Evolutionary conservation across 805 yeast genomes (phyloP), one percentile per base, ranked within the genome.

Genomic region (Kodamaea nitidulidarum): DNA sequence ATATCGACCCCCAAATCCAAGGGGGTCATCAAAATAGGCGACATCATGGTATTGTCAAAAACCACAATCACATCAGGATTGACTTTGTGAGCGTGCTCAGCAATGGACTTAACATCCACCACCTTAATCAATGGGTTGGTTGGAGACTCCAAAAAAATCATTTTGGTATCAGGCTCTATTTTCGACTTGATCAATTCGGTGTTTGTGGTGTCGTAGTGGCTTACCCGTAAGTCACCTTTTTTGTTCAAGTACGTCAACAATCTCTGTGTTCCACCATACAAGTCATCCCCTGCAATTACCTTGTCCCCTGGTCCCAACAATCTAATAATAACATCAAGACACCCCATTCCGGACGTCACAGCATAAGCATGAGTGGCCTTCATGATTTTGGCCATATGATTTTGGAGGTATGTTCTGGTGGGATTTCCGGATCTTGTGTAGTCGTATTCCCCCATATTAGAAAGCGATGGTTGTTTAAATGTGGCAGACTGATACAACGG

Each of bases 31-130:
- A 82, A 71, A 45, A 90, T 62, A 9, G 97, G 97, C 20, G 95
- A 81, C 95, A 90, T 84, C 98, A 90, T 90, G 43, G 97, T 91
- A 70, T 91, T 90, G 65, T 90, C 97, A 45, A 90, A 90, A 10
- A 87, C 95, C 29, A 87, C 80, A 36, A 82, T 58, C 39, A 84
- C 72, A 27, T 80, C 73, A 12, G 95, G 88, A 54, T 73, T 82
- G 30, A 73, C 69, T 31, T 63, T 58, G 56, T 87, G 93, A 32
- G 90, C 88, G 45, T 76, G 69, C 27, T 67, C 65, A 12, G 88
- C 65, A 43, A 88, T 80, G 24, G 77, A 65, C 44, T 76, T 79
- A 38, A 90, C 77, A 58, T 91, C 95, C 42, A 86, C 80, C 43
- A 90, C 85, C 63, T 88, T 86, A 60, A 88, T 85, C 49, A 88